These are phyloP conservation scores for Phytophthora pseudosyringae DNA, from an alignment of 352 stramenopile species.

Conservation along the genomic window DNA sequence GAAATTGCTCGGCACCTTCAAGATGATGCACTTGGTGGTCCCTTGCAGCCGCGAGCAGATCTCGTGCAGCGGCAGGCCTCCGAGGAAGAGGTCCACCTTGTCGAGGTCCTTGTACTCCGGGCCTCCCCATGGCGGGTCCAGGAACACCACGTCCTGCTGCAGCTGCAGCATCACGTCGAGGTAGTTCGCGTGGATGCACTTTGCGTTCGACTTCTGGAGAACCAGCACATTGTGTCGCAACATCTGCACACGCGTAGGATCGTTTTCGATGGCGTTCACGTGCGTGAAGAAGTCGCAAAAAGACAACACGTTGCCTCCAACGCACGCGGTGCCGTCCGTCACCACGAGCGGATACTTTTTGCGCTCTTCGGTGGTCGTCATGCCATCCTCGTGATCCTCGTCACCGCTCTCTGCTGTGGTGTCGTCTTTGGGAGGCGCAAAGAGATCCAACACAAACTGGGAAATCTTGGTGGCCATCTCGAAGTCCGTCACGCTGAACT, in stretches of 20 bases:
- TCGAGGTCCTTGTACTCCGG: constrained; percentile 81
- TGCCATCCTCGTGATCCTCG: constrained; percentile 22
- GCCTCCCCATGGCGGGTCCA: constrained; percentile 85
- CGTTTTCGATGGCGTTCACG: constrained; percentile 80
- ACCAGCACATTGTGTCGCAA: constrained; percentile 77
- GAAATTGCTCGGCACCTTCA: constrained; percentile 88
- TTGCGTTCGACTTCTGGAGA: constrained; percentile 62
- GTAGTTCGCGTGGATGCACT: constrained; percentile 69
- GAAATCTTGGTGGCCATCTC: constrained; percentile 84
- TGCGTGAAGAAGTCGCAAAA: constrained; percentile 83
- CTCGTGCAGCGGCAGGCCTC: constrained; percentile 61
- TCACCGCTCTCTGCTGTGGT: constrained; percentile 16
- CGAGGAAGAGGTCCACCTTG: constrained; percentile 77
- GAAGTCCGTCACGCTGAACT: constrained; percentile 84
- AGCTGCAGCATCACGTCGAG: constrained; percentile 74
- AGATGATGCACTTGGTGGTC: constrained; percentile 60
- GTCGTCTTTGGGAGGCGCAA: constrained; percentile 26
- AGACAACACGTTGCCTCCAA: constrained; percentile 81
- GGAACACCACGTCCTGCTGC: constrained; percentile 82
- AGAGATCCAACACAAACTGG: constrained; percentile 58
- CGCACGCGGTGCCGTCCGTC: constrained; percentile 82
- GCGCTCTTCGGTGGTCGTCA: constrained; percentile 9
- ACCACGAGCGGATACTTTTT: constrained; percentile 58
- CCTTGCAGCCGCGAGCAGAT: constrained; percentile 62
- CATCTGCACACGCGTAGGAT: constrained; percentile 69